A percentile compares a stretch with the other conserved stretches of the same genome.
Evolutionary conservation across 1,284 basidiomycete species (phyloP).

Genomic region (Cystobasidiaceae sp.): DNA sequence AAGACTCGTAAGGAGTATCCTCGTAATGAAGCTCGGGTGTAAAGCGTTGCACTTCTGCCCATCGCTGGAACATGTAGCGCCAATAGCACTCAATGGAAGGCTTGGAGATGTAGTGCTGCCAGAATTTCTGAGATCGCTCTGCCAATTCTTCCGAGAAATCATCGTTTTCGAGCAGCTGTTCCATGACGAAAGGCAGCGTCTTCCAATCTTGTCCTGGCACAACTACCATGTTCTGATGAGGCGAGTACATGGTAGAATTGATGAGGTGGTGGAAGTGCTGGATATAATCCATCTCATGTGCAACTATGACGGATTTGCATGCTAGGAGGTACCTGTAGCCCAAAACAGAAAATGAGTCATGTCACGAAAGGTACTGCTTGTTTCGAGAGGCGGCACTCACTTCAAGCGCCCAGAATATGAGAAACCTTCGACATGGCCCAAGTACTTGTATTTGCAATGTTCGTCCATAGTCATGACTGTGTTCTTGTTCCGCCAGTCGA

Average conservation of each 20-base stretch:
- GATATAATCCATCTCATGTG: conserved; percentile 35
- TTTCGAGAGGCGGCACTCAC: conserved; percentile 40
- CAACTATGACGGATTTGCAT: conserved; percentile 47
- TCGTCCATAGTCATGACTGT: conserved; percentile 43
- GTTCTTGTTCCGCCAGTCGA: conserved; percentile 45
- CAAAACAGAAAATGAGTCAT: background rate
- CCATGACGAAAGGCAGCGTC: conserved; percentile 45
- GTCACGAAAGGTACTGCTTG: conserved; percentile 43
- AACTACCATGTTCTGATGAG: conserved; percentile 47
- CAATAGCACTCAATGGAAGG: conserved; percentile 44
- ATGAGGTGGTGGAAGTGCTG: conserved; percentile 49
- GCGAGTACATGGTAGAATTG: conserved; percentile 40
- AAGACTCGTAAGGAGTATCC: conserved; percentile 44
- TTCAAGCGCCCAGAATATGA: conserved; percentile 47
- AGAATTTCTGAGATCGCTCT: conserved; percentile 25
- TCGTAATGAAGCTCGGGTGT: conserved; percentile 40
- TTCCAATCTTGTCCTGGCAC: conserved; percentile 40
- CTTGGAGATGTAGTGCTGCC: conserved; percentile 44
- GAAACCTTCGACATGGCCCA: conserved; percentile 47
- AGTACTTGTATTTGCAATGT: conserved; percentile 47
- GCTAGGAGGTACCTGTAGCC: conserved; percentile 43
- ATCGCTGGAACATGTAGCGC: conserved; percentile 37
- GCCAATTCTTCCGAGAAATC: conserved; percentile 9
- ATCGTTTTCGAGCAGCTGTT: conserved; percentile 36
- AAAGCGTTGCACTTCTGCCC: conserved; percentile 42